phyloP scores from a whole-genome alignment of 306 rosid species.

The Corylus heterophylla region DNA sequence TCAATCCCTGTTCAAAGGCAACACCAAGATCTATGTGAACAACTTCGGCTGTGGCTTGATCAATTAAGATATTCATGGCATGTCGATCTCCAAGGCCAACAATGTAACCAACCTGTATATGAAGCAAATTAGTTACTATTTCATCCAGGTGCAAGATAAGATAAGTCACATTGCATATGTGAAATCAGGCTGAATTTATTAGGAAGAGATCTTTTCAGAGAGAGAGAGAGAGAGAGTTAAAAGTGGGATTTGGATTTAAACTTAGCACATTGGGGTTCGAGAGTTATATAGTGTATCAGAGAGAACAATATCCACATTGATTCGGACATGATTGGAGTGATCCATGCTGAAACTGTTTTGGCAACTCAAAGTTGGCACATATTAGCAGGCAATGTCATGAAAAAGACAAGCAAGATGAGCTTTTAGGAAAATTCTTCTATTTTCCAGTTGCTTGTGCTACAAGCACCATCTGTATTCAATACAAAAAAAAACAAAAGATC shows the following conservation, averaged over 20 bases:
- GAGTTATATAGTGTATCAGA: neutral
- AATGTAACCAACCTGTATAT: constrained; percentile 79
- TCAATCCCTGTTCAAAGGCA: constrained; percentile 98
- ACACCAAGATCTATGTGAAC: constrained; percentile 98
- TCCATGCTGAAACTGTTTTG: neutral
- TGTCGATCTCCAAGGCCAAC: constrained; percentile 97
- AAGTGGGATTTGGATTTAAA: neutral
- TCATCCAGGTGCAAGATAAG: neutral
- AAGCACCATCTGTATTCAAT: neutral
- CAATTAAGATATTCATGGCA: constrained; percentile 84
- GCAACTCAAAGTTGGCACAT: neutral
- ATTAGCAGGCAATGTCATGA: neutral
- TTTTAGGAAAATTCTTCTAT: neutral
- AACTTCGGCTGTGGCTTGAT: constrained; percentile 91
- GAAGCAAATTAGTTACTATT: constrained; percentile 9
- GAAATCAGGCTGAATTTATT: neutral
- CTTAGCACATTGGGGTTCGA: too few species aligned
- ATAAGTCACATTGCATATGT: neutral
- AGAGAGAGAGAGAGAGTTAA: neutral
- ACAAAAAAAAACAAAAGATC: neutral
- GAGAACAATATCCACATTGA: constrained; percentile 10
- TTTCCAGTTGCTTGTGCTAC: neutral
- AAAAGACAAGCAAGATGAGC: neutral
- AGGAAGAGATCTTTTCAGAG: neutral
- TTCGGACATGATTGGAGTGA: neutral